Conservation (phyloP, 2,329 filamentous ascomycete genomes). For the Pleoardoris graminearum region DNA sequence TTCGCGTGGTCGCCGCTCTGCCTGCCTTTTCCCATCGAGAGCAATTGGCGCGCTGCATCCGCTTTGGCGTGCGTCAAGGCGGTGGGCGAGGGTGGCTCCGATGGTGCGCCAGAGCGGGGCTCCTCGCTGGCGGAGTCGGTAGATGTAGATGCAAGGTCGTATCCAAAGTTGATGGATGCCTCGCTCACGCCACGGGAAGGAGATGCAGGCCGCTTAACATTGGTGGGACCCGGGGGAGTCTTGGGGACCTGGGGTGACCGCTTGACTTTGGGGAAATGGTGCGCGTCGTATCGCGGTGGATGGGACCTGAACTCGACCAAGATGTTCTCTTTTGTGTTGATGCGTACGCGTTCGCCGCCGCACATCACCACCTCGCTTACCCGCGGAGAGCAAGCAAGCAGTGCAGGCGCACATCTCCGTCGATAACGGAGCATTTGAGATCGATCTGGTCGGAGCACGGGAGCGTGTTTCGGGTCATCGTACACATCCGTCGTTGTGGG, state of each 20-base stretch:
- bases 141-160: constrained; percentile 33
- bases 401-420: constrained; percentile 51
- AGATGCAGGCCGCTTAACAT: constrained; percentile 26
- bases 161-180: constrained; percentile 37
- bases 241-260: constrained; percentile 15
- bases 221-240: constrained; percentile 2
- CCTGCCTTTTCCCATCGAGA: constrained; percentile 25
- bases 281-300: constrained; percentile 51
- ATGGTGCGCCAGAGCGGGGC: constrained; percentile 24
- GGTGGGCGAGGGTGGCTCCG: constrained; percentile 34
- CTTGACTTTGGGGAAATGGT: constrained; percentile 39
- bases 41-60: constrained; percentile 26
- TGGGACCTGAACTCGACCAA: constrained; percentile 48
- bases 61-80: constrained; percentile 26
- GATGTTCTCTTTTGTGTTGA: constrained; percentile 49
- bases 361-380: constrained; percentile 52
- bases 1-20: constrained; percentile 24
- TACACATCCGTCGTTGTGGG: constrained; percentile 23
- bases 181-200: constrained; percentile 36
- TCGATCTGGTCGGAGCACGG: constrained; percentile 33
- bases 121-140: constrained; percentile 28
- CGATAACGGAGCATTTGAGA: constrained; percentile 51
- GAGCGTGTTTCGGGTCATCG: constrained; percentile 40
- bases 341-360: constrained; percentile 48
- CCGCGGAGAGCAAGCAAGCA: constrained; percentile 49